phyloP scores from a whole-genome alignment of 768 basidiomycete species.

The Thelephora ganbajun region DNA sequence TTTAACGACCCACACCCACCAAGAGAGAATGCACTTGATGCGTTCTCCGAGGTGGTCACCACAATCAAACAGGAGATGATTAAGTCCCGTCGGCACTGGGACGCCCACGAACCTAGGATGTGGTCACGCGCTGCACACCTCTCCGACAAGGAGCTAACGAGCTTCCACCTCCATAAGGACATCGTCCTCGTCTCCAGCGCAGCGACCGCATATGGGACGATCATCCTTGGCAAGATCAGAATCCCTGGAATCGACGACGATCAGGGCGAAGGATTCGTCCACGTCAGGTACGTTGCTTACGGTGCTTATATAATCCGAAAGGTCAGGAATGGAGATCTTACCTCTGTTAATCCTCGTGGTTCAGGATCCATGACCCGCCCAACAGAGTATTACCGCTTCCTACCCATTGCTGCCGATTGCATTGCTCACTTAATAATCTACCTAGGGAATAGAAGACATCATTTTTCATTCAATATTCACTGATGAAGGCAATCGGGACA shows the following conservation, averaged over 20 bases:
- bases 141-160: conserved; percentile 35
- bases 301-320: neutral
- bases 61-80: conserved; percentile 53
- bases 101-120: conserved; percentile 59
- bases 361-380: conserved; percentile 63
- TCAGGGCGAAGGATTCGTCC: conserved; percentile 51
- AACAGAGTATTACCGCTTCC: conserved; percentile 35
- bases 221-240: conserved; percentile 66
- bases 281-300: conserved; percentile 41
- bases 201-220: conserved; percentile 48
- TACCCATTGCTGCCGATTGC: neutral
- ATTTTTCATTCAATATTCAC: conserved; percentile 62
- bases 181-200: conserved; percentile 38
- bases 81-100: conserved; percentile 56
- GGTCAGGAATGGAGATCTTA: conserved; percentile 1
- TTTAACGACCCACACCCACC: conserved; percentile 51
- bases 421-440: conserved; percentile 1
- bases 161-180: conserved; percentile 33
- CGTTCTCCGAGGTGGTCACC: conserved; percentile 40
- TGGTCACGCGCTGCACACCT: conserved; percentile 46
- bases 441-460: conserved; percentile 53
- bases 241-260: conserved; percentile 52
- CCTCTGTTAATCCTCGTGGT: conserved; percentile 3
- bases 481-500: conserved; percentile 13
- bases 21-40: conserved; percentile 44